Evolutionary conservation across 345 rosid genomes (phyloP).

Genomic region (Hibiscus mutabilis): DNA sequence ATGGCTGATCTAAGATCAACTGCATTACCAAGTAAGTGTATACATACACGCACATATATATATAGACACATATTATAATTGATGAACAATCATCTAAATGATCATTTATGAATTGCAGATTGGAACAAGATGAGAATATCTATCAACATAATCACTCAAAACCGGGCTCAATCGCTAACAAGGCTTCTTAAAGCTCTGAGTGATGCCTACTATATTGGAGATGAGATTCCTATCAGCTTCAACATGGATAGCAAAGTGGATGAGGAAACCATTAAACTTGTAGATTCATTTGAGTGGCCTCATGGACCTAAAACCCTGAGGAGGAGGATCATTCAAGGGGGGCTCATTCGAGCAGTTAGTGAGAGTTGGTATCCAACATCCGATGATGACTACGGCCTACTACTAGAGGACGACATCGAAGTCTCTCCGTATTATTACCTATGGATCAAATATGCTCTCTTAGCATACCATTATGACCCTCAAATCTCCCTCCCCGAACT

Average conservation of each 20-base stretch:
- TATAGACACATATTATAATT: background rate
- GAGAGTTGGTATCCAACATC: conserved; percentile 97
- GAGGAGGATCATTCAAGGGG: conserved; percentile 97
- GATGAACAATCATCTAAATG: background rate
- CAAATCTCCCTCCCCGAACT: conserved; percentile 76
- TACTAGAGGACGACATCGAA: conserved; percentile 93
- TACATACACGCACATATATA: background rate
- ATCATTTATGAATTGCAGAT: conserved; percentile 36
- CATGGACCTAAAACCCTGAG: conserved; percentile 84
- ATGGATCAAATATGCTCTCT: conserved; percentile 87
- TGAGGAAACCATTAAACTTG: conserved; percentile 67
- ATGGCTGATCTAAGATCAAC: conserved; percentile 96
- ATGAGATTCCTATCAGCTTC: conserved; percentile 84
- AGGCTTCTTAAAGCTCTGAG: conserved; percentile 75
- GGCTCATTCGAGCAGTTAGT: conserved; percentile 94
- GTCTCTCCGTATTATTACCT: conserved; percentile 92
- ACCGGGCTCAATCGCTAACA: conserved; percentile 54
- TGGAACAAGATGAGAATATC: conserved; percentile 93
- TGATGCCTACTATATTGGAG: conserved; percentile 71
- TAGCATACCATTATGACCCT: conserved; percentile 95
- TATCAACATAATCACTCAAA: conserved; percentile 85
- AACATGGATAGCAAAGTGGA: conserved; percentile 96
- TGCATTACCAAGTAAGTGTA: conserved; percentile 78
- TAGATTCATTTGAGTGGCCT: conserved; percentile 77
- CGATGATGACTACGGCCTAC: conserved; percentile 82